Percentiles rank a stretch among this genome's conserved stretches.
phyloP scores from a whole-genome alignment of 257 asterid species.

The Solanum chmielewskii region DNA sequence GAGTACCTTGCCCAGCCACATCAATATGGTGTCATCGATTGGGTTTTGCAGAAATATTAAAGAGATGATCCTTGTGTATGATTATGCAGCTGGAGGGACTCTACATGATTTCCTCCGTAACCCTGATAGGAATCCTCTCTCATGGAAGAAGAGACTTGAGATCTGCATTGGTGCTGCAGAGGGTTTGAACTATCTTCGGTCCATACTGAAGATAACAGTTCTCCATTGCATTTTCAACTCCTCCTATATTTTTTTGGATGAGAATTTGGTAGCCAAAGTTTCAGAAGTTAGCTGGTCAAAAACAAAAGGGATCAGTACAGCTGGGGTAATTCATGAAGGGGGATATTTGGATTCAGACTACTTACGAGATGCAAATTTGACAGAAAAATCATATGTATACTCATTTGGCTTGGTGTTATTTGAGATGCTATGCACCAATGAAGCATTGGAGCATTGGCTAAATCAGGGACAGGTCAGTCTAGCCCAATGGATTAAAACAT shows the following conservation, averaged over 20 bases:
- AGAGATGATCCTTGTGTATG: constrained; percentile 42
- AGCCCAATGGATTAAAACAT: constrained; percentile 52
- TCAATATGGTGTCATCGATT: constrained; percentile 30
- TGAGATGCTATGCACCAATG: constrained; percentile 44
- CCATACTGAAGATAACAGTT: constrained; percentile 27
- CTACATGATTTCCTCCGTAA: constrained; percentile 52
- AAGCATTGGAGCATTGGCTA: constrained; percentile 36
- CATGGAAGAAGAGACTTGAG: constrained; percentile 58
- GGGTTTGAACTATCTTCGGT: constrained; percentile 38
- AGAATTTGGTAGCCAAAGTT: constrained; percentile 44
- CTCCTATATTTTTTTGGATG: constrained; percentile 46
- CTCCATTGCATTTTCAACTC: constrained; percentile 49
- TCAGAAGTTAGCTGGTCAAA: constrained; percentile 40
- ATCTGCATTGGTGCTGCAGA: constrained; percentile 47
- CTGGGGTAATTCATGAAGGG: constrained; percentile 10
- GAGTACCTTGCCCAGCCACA: constrained; percentile 16
- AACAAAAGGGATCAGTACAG: constrained; percentile 11
- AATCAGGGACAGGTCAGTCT: constrained; percentile 46
- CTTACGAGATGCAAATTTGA: constrained; percentile 25
- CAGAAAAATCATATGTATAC: constrained; percentile 43
- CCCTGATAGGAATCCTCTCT: constrained; percentile 37
- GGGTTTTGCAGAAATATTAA: constrained; percentile 39
- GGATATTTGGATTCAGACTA: constrained; percentile 43
- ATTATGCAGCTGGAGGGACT: constrained; percentile 38
- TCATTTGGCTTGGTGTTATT: constrained; percentile 43